Conservation (phyloP, 352 stramenopile genomes). For the Pythium phragmitis region DNA sequence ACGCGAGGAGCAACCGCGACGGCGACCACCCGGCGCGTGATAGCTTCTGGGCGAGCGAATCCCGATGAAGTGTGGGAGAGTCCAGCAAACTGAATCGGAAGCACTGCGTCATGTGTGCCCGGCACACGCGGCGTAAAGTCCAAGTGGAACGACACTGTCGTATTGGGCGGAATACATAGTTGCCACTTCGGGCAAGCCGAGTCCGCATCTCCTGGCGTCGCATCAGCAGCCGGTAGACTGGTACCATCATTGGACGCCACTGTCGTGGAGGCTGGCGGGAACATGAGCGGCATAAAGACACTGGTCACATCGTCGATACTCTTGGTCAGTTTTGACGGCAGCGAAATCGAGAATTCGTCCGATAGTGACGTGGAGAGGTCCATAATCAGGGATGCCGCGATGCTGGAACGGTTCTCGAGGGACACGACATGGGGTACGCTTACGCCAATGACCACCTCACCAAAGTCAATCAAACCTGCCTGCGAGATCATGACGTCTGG, state of each 20-base stretch:
- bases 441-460: constrained; percentile 77
- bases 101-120: constrained; percentile 46
- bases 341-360: constrained; percentile 66
- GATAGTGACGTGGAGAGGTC: constrained; percentile 54
- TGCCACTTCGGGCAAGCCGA: constrained; percentile 59
- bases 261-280: background rate
- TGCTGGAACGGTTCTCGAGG: constrained; percentile 77
- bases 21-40: constrained; percentile 51
- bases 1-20: constrained; percentile 60
- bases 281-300: constrained; percentile 69
- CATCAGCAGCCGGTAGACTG: background rate
- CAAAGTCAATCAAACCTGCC: constrained; percentile 58
- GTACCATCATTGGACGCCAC: background rate
- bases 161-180: constrained; percentile 64
- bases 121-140: constrained; percentile 59
- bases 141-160: constrained; percentile 72
- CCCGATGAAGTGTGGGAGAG: constrained; percentile 26
- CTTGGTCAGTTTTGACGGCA: constrained; percentile 46
- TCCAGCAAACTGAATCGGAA: constrained; percentile 80
- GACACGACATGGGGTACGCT: constrained; percentile 58
- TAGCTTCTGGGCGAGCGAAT: constrained; percentile 26
- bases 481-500: constrained; percentile 72
- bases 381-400: constrained; percentile 76
- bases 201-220: constrained; percentile 15
- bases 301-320: constrained; percentile 76